Conservation (phyloP, 179 eudicot genomes). For the Beta macrorhiza region DNA sequence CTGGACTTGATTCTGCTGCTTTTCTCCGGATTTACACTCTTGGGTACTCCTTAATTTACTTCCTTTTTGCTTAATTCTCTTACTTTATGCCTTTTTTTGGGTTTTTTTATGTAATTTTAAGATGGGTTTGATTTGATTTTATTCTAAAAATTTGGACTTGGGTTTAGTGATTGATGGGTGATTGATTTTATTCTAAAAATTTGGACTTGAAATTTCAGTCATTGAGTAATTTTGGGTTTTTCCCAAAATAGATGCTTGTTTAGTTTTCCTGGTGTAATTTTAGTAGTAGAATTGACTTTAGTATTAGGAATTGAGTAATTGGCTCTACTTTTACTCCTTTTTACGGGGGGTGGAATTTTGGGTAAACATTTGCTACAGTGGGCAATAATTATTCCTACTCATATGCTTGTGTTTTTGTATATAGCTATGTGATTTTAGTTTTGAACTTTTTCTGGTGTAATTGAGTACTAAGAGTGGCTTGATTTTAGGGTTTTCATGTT, state of each 20-base stretch:
- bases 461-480: not conserved
- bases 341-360: not conserved
- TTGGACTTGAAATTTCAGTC: not conserved
- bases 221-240: no score
- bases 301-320: not conserved
- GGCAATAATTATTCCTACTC: not conserved
- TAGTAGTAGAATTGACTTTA: not conserved
- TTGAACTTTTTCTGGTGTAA: not conserved
- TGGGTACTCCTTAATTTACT: conserved; percentile 37
- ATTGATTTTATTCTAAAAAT: not conserved
- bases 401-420: not conserved
- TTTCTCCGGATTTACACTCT: conserved; percentile 64
- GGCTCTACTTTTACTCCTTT: not conserved
- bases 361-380: not conserved
- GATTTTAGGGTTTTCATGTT: not conserved
- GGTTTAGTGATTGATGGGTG: not conserved
- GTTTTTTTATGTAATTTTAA: not conserved
- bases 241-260: not conserved
- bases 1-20: conserved; percentile 72
- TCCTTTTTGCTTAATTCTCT: not conserved
- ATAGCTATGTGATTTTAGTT: not conserved
- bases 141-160: not conserved
- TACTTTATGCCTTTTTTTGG: not conserved
- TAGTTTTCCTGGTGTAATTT: not conserved
- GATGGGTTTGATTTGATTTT: conserved; percentile 1